Evolutionary conservation across 116 monocot genomes (phyloP).

Genomic region (Trichopus zeylanicus): DNA sequence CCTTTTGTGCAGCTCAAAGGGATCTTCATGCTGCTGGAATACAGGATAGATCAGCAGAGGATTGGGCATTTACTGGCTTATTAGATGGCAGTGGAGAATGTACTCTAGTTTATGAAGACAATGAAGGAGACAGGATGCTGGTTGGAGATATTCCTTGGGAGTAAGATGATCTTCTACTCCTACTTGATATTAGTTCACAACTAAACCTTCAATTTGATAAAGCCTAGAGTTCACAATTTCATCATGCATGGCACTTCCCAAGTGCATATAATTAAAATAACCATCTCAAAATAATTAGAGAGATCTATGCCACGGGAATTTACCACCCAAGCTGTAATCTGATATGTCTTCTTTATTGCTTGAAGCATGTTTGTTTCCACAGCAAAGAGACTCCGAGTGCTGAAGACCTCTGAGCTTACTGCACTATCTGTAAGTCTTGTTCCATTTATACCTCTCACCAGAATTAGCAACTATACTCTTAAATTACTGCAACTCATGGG

Average conservation of each 20-base stretch:
- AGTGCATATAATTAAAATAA: too few relatives aligned
- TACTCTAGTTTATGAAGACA: conserved; percentile 42
- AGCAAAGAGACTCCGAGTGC: conserved; percentile 62
- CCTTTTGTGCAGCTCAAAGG: conserved; percentile 9
- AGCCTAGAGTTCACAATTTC: too few relatives aligned
- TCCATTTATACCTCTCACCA: neutral
- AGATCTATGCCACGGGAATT: too few relatives aligned
- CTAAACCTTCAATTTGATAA: too few relatives aligned
- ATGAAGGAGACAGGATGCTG: conserved; percentile 55
- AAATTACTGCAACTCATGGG: neutral
- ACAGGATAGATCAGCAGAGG: neutral
- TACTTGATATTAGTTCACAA: neutral
- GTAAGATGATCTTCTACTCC: conserved; percentile 14
- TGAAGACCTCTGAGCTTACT: conserved; percentile 74
- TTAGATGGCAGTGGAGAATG: conserved; percentile 19
- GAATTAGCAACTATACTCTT: neutral
- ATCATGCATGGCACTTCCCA: too few relatives aligned
- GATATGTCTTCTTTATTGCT: neutral
- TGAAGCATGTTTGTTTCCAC: conserved; percentile 75
- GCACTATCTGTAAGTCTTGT: conserved; percentile 30
- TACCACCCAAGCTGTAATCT: too few relatives aligned
- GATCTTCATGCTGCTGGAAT: neutral
- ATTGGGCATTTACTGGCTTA: conserved; percentile 7
- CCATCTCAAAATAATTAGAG: too few relatives aligned
- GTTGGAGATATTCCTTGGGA: conserved; percentile 60